Percentiles rank a stretch among this genome's conserved stretches.
Evolutionary conservation across 208 protist genomes (phyloP).

Genomic region (Angomonas deanei): DNA sequence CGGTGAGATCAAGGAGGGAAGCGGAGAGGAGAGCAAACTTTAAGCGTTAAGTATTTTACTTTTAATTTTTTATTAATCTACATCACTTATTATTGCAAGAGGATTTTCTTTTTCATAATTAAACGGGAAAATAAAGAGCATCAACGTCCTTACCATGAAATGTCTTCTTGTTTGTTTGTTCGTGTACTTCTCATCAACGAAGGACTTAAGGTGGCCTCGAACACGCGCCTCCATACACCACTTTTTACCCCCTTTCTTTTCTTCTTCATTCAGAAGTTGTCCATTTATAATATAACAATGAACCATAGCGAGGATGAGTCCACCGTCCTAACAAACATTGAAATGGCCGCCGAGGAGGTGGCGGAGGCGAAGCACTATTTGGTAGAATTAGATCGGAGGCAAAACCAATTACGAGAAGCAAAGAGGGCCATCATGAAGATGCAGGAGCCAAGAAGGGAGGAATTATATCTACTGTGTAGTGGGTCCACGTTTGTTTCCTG

Average conservation of each 20-base stretch:
- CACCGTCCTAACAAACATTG: constrained; percentile 11
- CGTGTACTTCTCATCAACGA: too few species aligned
- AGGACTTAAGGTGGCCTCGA: too few species aligned
- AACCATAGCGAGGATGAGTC: background rate
- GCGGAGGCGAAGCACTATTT: constrained; percentile 59
- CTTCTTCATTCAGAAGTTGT: constrained; percentile 5
- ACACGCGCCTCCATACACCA: too few species aligned
- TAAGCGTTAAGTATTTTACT: background rate
- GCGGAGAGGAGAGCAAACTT: background rate
- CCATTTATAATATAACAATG: background rate
- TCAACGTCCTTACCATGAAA: too few species aligned
- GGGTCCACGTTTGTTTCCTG: constrained; percentile 76
- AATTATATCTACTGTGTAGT: constrained; percentile 71
- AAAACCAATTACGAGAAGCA: constrained; percentile 79
- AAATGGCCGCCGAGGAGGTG: constrained; percentile 61
- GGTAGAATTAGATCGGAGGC: constrained; percentile 65
- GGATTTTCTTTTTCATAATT: background rate
- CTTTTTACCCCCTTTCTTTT: constrained; percentile 2
- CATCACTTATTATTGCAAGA: background rate
- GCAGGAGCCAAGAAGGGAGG: constrained; percentile 29
- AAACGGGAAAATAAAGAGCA: too few species aligned
- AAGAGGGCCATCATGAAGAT: constrained; percentile 45
- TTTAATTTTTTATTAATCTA: background rate
- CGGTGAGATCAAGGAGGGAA: constrained; percentile 31
- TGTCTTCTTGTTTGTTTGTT: too few species aligned